These are phyloP conservation scores for Rhodotorula taiwanensis DNA, from an alignment of 768 basidiomycete species.

Conservation along the genomic window DNA sequence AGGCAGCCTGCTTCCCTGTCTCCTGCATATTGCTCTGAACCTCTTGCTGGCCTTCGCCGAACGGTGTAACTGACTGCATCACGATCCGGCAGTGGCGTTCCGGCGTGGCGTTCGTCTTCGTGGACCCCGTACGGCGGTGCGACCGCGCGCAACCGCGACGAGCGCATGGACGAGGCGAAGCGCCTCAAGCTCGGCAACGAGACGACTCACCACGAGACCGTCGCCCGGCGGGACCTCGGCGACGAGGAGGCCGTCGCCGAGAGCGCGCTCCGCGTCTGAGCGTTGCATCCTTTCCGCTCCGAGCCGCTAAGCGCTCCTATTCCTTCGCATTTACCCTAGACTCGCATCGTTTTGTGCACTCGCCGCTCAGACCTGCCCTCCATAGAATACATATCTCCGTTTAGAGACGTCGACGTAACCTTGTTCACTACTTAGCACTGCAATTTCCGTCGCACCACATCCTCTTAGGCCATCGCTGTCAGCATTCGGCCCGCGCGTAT, in stretches of 20 bases:
- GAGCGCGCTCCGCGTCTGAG: conserved; percentile 4
- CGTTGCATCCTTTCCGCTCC: not conserved
- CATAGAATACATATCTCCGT: too few relatives aligned
- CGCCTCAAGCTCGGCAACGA: conserved; percentile 27
- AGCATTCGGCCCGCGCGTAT: too few relatives aligned
- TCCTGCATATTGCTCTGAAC: not conserved
- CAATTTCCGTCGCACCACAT: too few relatives aligned
- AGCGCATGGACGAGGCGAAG: conserved; percentile 20
- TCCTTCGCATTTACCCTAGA: too few relatives aligned
- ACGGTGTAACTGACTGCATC: too few relatives aligned
- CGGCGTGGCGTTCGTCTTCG: conserved; percentile 16
- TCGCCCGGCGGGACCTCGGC: conserved; percentile 20
- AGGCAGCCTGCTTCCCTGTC: not conserved
- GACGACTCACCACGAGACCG: conserved; percentile 20
- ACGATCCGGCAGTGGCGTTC: not conserved
- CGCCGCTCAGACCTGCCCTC: too few relatives aligned
- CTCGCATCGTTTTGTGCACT: too few relatives aligned
- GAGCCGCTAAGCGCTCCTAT: too few relatives aligned
- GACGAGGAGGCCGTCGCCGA: conserved; percentile 6
- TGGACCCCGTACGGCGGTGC: conserved; percentile 27
- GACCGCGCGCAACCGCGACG: conserved; percentile 13
- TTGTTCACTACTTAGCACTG: too few relatives aligned
- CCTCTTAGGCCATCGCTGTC: too few relatives aligned
- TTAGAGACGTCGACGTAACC: too few relatives aligned
- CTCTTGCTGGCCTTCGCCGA: too few relatives aligned